Evolutionary conservation across 768 basidiomycete genomes (phyloP), one percentile per base, ranked within the genome.

Genomic region (Cystobasidium tubakii): DNA sequence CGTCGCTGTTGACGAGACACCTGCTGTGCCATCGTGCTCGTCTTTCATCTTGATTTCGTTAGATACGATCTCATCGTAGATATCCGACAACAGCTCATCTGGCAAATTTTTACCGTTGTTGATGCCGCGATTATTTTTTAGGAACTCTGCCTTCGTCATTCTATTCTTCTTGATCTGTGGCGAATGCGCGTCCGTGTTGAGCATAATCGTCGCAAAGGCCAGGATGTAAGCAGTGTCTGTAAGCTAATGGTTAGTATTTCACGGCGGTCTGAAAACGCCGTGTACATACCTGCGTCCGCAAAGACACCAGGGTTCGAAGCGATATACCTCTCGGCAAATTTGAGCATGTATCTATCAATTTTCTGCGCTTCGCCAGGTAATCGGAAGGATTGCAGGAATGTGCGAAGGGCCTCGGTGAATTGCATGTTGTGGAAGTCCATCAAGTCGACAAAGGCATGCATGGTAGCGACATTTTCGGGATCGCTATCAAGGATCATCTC

Each of bases 11-110:
- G 84, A 74, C 1, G 83, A 78, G 10, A 83, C 81, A 27, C 83
- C 83, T 1, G 77, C 74, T 1, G 77, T 70, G 33, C 86, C 84
- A 77, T 94, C 93, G 29, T 92, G 83, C 83, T 99, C 95, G 78
- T 98, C 96, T 82, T 97, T 97, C 96, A 99, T 98, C 79, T 91
- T 86, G 77, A 99, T 98, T 81, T 99, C 96, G 78, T 96, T 93
- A 53, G 81, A 84, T 72, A 87, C 86, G 77, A 99, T 98, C 53
- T 97, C 91, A 78, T 98, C 92, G 80, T 86, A 99, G 75, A 97
- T 90, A 25, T 82, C 83, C 3, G 83, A 84, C 53, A 98, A 81
- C 46, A 90, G 83, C 25, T 95, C 91, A 78, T 96, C 92, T 0
- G 92, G 91, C 55, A 99, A 86, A 81, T 94, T 89, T 44, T 85